Evolutionary conservation across 495 filamentous ascomycete genomes (phyloP).

Genomic region (Penicillium egyptiacum): DNA sequence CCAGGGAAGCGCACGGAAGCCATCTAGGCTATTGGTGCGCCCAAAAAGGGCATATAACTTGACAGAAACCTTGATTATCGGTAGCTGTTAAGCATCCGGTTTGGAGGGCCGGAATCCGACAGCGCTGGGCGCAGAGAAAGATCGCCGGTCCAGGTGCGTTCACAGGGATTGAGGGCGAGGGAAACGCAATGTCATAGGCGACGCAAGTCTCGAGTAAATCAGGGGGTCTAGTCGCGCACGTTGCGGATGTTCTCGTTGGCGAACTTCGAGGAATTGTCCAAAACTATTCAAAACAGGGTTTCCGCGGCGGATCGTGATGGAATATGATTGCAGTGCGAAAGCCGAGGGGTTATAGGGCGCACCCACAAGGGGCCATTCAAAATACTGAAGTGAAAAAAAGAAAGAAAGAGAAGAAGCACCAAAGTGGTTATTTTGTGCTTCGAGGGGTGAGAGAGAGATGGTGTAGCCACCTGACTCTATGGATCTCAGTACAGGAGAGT

Average conservation of each 20-base stretch:
- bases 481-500: conserved; percentile 4
- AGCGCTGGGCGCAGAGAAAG: conserved; percentile 21
- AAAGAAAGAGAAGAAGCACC: conserved; percentile 6
- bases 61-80: conserved; percentile 18
- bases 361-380: conserved; percentile 14
- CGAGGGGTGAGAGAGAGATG: conserved; percentile 11
- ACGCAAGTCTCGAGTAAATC: neutral
- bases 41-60: conserved; percentile 33
- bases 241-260: neutral
- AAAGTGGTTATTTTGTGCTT: conserved; percentile 1
- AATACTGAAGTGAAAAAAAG: neutral
- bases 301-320: conserved; percentile 10
- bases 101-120: conserved; percentile 26
- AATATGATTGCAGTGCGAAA: conserved; percentile 1
- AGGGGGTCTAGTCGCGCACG: neutral
- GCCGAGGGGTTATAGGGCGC: conserved; percentile 4
- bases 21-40: conserved; percentile 39
- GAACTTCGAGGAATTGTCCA: neutral
- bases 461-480: conserved; percentile 8
- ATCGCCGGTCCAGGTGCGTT: conserved; percentile 1
- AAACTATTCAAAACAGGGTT: neutral
- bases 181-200: conserved; percentile 15
- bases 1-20: conserved; percentile 36
- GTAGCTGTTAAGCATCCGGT: conserved; percentile 34
- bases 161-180: conserved; percentile 1